These are phyloP conservation scores for Suillus spraguei DNA, from an alignment of 768 basidiomycete species.

Conservation along the genomic window DNA sequence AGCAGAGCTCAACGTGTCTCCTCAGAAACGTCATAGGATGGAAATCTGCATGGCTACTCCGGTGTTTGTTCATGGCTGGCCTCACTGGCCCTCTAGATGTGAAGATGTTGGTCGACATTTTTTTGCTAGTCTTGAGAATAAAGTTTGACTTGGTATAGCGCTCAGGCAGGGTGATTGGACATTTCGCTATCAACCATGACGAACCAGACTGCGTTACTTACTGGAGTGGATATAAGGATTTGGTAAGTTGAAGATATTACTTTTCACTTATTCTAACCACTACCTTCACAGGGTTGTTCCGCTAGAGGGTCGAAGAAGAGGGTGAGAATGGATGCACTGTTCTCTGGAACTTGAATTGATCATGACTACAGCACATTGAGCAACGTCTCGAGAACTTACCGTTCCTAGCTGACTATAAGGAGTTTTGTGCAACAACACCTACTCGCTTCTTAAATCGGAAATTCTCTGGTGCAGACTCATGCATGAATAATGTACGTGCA, in stretches of 20 bases:
- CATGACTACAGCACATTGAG: conserved; percentile 24
- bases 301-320: conserved; percentile 24
- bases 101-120: conserved; percentile 22
- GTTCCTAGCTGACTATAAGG: conserved; percentile 27
- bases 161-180: conserved; percentile 24
- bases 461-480: conserved; percentile 23
- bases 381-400: conserved; percentile 31
- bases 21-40: conserved; percentile 22
- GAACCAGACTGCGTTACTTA: conserved; percentile 31
- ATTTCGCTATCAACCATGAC: conserved; percentile 27
- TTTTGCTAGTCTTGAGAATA: not conserved
- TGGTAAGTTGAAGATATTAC: conserved; percentile 15
- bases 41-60: conserved; percentile 26
- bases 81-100: conserved; percentile 22
- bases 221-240: conserved; percentile 30
- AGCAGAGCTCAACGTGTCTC: conserved; percentile 33
- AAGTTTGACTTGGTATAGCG: conserved; percentile 13
- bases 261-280: not conserved
- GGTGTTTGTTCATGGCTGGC: conserved; percentile 24
- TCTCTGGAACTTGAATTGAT: conserved; percentile 2
- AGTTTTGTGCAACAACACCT: conserved; percentile 39
- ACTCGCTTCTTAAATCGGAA: conserved; percentile 22
- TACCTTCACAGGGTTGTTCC: conserved; percentile 24
- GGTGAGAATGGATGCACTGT: conserved; percentile 12
- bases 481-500: not conserved